Evolutionary conservation across 805 yeast species (phyloP), one percentile per base, ranked within the genome.

Genomic region (Dipodascopsis uninucleata): DNA sequence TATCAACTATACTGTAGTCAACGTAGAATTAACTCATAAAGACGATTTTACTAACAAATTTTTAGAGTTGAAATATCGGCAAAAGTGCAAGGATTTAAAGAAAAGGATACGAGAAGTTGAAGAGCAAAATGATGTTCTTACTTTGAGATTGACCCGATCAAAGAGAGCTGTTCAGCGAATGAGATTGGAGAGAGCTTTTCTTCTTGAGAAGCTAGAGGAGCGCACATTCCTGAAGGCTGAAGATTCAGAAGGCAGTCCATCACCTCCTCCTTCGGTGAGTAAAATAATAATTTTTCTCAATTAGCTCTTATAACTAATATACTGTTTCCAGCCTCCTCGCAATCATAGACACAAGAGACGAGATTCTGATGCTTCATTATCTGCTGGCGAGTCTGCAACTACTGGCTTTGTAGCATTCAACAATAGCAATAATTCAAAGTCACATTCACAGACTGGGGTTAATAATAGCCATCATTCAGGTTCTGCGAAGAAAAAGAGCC

Each of bases 131-230:
- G 93, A 85, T 60, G 68, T 79, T 5, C 77, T 87, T 42, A 75
- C 88, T 0, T 66, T 87, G 24, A 85, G 93, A 1, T 78, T 93
- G 26, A 76, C 82, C 12, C 77, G 96, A 56, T 81, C 94, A 9
- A 78, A 85, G 52, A 73, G 78, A 22, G 77, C 88, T 6, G 79
- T 89, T 28, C 78, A 86, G 56, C 70, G 97, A 52, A 70, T 86
- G 36, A 76, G 95, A 46, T 72, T 88, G 35, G 97, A 93, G 61
- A 83, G 93, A 59, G 76, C 89, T 1, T 69, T 90, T 9, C 67
- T 93, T 24, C 67, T 89, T 34, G 96, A 90, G 61, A 73, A 85
- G 49, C 72, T 93, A 32, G 97, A 89, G 56, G 71, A 71, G 32
- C 51, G 58, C n/a, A 47, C 57, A 8, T 21, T 49, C n/a, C 36